Evolutionary conservation across 2,329 filamentous ascomycete genomes (phyloP), one percentile per base, ranked within the genome.

Genomic region (Aureobasidium lini): DNA sequence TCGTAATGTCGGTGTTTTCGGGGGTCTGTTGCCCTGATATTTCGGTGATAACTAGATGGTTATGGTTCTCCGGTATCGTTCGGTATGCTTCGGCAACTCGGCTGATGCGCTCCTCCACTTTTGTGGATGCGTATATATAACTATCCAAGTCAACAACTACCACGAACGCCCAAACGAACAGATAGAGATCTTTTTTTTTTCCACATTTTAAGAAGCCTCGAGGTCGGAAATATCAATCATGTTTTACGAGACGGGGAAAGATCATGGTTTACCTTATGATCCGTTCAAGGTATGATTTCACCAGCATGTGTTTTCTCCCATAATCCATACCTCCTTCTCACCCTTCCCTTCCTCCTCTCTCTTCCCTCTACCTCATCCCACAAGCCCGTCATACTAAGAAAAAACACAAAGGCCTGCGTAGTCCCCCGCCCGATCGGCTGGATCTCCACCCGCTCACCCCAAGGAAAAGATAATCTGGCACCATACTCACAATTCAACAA

Each of bases 401-500:
- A 16, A 10, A 34, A 15, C 3, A 37, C n/a, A 15, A 60, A 80
- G 76, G 76, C 77, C 36, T 85, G 82, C 68, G 81, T 85, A 2
- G 73, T 84, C 43, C 83, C 83, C 15, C 77, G 83, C 15, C 82
- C 83, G 23, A 85, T 85, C 54, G 83, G 83, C 63, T 85, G 83
- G 82, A 84, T 85, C 65, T 82, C 78, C 23, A 84, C 82, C 0
- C 73, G 77, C 61, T 79, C 77, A n/a, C 66, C 69, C 15, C 63
- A 68, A 6, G 77, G 78, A 61, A 66, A 71, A 50, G 73, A 80
- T 66, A 85, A 85, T 64, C 76, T 85, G 2, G 83, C 82, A 0
- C 83, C 83, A 0, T 85, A 82, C 70, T 79, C 73, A 0, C 83
- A 85, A 69, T 85, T 85, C 75, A 84, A 81, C 69, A 85, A 85